Percentiles rank a stretch among this genome's conserved stretches.
These are phyloP conservation scores for Rutstroemia sydowiana DNA, from an alignment of 2,329 filamentous ascomycete species.

Conservation along the genomic window DNA sequence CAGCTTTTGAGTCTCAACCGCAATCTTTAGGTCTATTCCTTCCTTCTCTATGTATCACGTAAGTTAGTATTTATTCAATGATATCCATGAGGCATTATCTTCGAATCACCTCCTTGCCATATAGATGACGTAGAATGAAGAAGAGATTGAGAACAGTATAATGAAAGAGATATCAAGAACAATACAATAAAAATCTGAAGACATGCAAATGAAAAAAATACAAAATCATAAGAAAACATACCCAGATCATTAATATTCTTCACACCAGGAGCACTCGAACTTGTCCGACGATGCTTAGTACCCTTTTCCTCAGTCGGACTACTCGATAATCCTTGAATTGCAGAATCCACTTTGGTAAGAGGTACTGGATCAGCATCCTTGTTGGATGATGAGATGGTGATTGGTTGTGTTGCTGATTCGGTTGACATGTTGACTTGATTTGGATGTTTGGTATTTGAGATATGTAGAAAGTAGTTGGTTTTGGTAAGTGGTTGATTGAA, in stretches of 20 bases:
- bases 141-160: too few relatives aligned
- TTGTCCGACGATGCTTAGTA: slow-evolving; percentile 59
- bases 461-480: too few relatives aligned
- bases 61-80: slow-evolving; percentile 11
- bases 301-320: slow-evolving; percentile 60
- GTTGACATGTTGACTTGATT: slow-evolving; percentile 52
- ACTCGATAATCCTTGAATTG: slow-evolving; percentile 69
- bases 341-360: slow-evolving; percentile 85
- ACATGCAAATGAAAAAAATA: neutral
- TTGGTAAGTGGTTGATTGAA: too few relatives aligned
- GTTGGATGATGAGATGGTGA: neutral
- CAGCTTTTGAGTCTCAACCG: slow-evolving; percentile 76
- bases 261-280: slow-evolving; percentile 66
- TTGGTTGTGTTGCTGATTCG: slow-evolving; percentile 27
- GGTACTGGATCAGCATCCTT: slow-evolving; percentile 31
- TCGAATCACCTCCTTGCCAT: too few relatives aligned
- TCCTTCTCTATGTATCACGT: slow-evolving; percentile 53
- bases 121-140: too few relatives aligned
- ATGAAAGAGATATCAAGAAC: too few relatives aligned
- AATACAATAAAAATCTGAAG: slow-evolving; percentile 5
- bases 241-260: slow-evolving; percentile 81
- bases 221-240: slow-evolving; percentile 47
- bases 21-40: slow-evolving; percentile 63
- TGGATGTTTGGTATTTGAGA: neutral
- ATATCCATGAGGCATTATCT: too few relatives aligned